Conservation (phyloP, 768 basidiomycete species). For the Baorangia bicolor region DNA sequence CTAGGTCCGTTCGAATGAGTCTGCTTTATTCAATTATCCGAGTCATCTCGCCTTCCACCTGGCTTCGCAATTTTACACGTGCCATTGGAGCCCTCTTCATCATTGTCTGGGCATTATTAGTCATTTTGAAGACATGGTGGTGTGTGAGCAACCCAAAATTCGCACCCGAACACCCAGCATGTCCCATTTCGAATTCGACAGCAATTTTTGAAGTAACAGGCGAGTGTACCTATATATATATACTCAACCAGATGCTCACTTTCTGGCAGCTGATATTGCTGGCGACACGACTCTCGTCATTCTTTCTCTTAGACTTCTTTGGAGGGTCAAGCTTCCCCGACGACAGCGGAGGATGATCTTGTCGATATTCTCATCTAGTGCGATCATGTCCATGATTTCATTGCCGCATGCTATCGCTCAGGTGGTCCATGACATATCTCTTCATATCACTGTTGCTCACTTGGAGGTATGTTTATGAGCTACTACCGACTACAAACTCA, state of each 20-base stretch:
- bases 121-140: not conserved
- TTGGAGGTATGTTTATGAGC: constrained; percentile 2
- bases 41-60: constrained; percentile 1
- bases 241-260: not conserved
- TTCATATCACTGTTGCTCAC: not conserved
- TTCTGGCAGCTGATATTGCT: not conserved
- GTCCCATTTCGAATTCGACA: not conserved
- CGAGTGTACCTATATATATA: not conserved
- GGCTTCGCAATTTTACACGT: not conserved
- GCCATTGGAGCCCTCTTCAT: constrained; percentile 3
- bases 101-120: not conserved
- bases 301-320: constrained; percentile 13
- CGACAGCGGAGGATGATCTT: constrained; percentile 17
- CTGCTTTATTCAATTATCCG: constrained; percentile 15
- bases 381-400: constrained; percentile 14
- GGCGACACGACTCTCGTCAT: constrained; percentile 3
- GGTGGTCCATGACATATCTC: not conserved
- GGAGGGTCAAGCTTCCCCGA: constrained; percentile 15
- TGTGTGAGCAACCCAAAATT: not conserved
- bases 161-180: not conserved
- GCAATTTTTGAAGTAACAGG: constrained; percentile 8
- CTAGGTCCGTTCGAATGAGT: constrained; percentile 12
- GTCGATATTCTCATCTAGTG: constrained; percentile 4
- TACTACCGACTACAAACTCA: not conserved
- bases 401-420: constrained; percentile 3